These are phyloP conservation scores for Apiospora aurea DNA, from an alignment of 2,329 filamentous ascomycete genomes.

Conservation along the genomic window DNA sequence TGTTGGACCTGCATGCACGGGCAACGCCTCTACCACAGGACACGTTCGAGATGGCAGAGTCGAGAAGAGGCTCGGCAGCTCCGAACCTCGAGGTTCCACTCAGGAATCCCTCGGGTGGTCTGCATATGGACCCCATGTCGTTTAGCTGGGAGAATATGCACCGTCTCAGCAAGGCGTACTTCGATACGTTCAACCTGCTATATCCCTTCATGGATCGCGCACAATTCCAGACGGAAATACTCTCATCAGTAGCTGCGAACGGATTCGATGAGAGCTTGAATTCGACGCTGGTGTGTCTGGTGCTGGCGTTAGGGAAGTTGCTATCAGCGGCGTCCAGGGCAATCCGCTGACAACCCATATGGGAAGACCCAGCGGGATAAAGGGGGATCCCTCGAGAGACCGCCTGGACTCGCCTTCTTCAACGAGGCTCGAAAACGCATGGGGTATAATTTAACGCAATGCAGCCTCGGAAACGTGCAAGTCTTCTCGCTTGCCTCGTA, in stretches of 20 bases:
- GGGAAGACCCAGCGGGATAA: constrained; percentile 53
- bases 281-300: constrained; percentile 61
- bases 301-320: constrained; percentile 65
- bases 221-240: constrained; percentile 55
- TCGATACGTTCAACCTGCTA: constrained; percentile 65
- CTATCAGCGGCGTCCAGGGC: constrained; percentile 57
- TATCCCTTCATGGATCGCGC: constrained; percentile 66
- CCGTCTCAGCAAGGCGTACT: constrained; percentile 60
- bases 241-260: constrained; percentile 53
- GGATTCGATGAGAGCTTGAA: constrained; percentile 57
- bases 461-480: constrained; percentile 65
- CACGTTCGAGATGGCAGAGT: constrained; percentile 31
- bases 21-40: constrained; percentile 28
- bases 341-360: constrained; percentile 48
- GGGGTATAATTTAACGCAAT: constrained; percentile 62
- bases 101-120: constrained; percentile 29
- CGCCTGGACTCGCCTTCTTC: constrained; percentile 65
- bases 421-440: constrained; percentile 68
- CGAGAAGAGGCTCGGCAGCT: constrained; percentile 28
- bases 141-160: constrained; percentile 56
- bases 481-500: constrained; percentile 63
- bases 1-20: constrained; percentile 39
- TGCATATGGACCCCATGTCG: constrained; percentile 41
- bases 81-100: constrained; percentile 30
- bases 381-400: constrained; percentile 55